Conservation (phyloP, 768 basidiomycete species). For the Agrocybe pediades region DNA sequence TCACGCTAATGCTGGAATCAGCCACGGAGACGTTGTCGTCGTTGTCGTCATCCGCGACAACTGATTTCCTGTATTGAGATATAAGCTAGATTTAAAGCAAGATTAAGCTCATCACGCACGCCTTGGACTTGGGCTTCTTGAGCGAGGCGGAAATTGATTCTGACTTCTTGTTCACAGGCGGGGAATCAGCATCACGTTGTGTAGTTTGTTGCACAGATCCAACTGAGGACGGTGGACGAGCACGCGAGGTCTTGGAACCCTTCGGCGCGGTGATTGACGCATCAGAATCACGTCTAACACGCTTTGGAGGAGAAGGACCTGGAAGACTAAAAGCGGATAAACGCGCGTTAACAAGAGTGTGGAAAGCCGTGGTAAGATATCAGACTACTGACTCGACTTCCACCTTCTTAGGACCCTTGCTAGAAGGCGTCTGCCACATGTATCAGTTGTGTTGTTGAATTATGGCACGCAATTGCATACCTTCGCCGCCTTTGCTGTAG, state of each 20-base stretch:
- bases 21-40: constrained; percentile 56
- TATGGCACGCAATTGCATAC: constrained; percentile 12
- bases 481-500: constrained; percentile 12
- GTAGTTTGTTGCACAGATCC: constrained; percentile 32
- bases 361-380: not conserved
- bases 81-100: not conserved
- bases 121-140: constrained; percentile 25
- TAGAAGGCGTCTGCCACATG: constrained; percentile 19
- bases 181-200: constrained; percentile 18
- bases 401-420: constrained; percentile 23
- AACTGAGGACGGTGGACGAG: constrained; percentile 26
- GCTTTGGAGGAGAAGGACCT: constrained; percentile 30
- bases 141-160: constrained; percentile 1
- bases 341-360: constrained; percentile 4
- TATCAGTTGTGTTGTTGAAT: constrained; percentile 1
- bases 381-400: constrained; percentile 22
- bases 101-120: constrained; percentile 18
- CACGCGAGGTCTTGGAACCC: constrained; percentile 25
- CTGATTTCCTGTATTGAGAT: constrained; percentile 20
- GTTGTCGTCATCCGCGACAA: constrained; percentile 37
- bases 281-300: constrained; percentile 21
- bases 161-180: constrained; percentile 21
- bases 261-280: constrained; percentile 18
- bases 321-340: constrained; percentile 22
- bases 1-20: constrained; percentile 47